Evolutionary conservation across 164 flowering plant genomes (phyloP).

Genomic region (Stephania japonica): DNA sequence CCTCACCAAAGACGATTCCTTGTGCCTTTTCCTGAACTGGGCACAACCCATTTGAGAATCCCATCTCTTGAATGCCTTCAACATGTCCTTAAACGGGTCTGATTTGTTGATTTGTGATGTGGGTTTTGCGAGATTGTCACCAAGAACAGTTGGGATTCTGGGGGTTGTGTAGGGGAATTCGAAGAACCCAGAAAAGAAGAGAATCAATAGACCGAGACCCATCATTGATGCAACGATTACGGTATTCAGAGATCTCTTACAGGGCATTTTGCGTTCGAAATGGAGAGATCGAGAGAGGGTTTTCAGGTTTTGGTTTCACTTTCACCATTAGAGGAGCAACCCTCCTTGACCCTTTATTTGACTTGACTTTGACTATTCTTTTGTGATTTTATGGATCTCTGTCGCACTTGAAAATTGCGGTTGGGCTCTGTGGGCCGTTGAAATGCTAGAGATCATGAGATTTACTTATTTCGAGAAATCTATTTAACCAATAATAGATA

Average conservation of each 20-base stretch:
- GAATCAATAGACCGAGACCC: constrained; percentile 38
- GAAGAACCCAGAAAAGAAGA: constrained; percentile 54
- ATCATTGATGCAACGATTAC: constrained; percentile 41
- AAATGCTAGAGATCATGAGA: too few species aligned
- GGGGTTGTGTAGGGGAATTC: constrained; percentile 45
- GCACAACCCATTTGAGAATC: constrained; percentile 80
- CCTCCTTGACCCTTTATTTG: neutral
- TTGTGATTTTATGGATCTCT: neutral
- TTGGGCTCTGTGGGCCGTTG: too few species aligned
- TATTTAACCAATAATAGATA: too few species aligned
- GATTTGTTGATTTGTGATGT: neutral
- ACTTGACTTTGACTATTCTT: neutral
- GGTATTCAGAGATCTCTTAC: constrained; percentile 44
- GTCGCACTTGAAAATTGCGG: too few species aligned
- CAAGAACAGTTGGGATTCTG: constrained; percentile 23
- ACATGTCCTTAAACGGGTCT: constrained; percentile 61
- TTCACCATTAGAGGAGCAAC: neutral
- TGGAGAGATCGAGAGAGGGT: neutral
- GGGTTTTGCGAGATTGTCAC: neutral
- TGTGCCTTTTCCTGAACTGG: constrained; percentile 45
- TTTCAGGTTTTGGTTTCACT: neutral
- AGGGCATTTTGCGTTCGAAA: constrained; percentile 24
- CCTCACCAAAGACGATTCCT: constrained; percentile 10
- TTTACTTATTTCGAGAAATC: too few species aligned
- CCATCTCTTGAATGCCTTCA: constrained; percentile 69